A percentile compares a stretch with the other conserved stretches of the same genome.
These are phyloP conservation scores for Chlorella sp. DNA, from an alignment of 139 green algal genomes.

Conservation along the genomic window DNA sequence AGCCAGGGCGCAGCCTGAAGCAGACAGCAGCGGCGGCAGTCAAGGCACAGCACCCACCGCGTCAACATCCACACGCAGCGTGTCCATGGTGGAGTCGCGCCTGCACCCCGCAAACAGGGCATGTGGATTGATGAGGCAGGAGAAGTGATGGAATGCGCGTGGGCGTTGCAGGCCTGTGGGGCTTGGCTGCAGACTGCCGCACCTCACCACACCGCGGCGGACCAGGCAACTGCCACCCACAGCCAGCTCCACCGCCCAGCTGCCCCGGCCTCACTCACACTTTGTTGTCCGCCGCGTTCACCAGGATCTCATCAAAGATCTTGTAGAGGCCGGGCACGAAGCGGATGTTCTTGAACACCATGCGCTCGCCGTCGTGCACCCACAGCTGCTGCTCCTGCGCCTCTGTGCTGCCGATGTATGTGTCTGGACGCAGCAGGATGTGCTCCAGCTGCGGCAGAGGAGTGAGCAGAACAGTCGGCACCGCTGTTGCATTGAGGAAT, in stretches of 20 bases:
- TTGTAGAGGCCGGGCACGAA: conserved; percentile 99
- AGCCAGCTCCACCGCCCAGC: too few relatives aligned
- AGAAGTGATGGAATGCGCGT: not conserved
- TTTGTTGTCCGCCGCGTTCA: conserved; percentile 99
- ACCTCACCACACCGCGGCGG: too few relatives aligned
- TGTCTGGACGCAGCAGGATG: conserved; percentile 98
- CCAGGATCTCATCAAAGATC: conserved; percentile 99
- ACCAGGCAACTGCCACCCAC: too few relatives aligned
- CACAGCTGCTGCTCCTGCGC: conserved; percentile 88
- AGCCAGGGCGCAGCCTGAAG: not conserved
- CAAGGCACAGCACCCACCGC: conserved; percentile 50
- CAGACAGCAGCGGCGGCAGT: too few relatives aligned
- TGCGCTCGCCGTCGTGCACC: conserved; percentile 88
- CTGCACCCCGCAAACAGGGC: not conserved
- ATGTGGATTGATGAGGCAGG: too few relatives aligned
- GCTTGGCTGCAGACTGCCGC: too few relatives aligned
- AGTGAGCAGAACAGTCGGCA: too few relatives aligned
- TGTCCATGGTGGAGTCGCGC: conserved; percentile 93
- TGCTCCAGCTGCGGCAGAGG: conserved; percentile 91
- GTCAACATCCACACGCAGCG: conserved; percentile 87
- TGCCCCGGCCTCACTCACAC: conserved; percentile 51
- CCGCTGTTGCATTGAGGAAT: too few relatives aligned
- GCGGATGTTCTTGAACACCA: conserved; percentile 73
- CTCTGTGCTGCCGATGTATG: conserved; percentile 97
- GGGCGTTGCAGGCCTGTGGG: too few relatives aligned